Evolutionary conservation across 495 filamentous ascomycete species (phyloP).

Genomic region (Acidomyces sp.): DNA sequence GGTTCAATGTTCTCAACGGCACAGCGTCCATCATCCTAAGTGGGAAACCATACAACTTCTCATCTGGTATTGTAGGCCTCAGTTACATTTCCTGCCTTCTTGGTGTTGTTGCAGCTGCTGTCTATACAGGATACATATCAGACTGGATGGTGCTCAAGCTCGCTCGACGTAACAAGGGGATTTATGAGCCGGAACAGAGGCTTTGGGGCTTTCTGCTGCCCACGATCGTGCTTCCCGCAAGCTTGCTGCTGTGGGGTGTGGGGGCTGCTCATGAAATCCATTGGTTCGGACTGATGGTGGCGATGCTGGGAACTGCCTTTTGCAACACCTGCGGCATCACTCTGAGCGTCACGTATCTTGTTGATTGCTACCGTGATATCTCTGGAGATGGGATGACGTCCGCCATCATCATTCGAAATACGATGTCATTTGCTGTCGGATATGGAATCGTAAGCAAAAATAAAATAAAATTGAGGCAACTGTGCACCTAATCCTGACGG

Average conservation of each 20-base stretch:
- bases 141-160: slow-evolving; percentile 46
- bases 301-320: slow-evolving; percentile 7
- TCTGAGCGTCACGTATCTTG: slow-evolving; percentile 45
- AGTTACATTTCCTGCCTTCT: slow-evolving; percentile 46
- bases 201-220: slow-evolving; percentile 47
- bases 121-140: slow-evolving; percentile 42
- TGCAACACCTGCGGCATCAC: slow-evolving; percentile 16
- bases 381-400: slow-evolving; percentile 49
- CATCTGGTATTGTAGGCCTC: slow-evolving; percentile 48
- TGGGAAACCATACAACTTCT: slow-evolving; percentile 42
- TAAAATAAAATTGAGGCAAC: no score
- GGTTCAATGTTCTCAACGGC: slow-evolving; percentile 55
- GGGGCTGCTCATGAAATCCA: slow-evolving; percentile 40
- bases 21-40: slow-evolving; percentile 49
- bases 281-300: slow-evolving; percentile 19
- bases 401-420: slow-evolving; percentile 53
- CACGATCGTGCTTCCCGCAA: slow-evolving; percentile 34
- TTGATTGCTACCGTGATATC: slow-evolving; percentile 50
- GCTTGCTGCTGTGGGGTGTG: slow-evolving; percentile 52
- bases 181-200: slow-evolving; percentile 51
- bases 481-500: no score
- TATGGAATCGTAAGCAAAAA: slow-evolving; percentile 6
- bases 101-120: slow-evolving; percentile 36
- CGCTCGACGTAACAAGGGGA: slow-evolving; percentile 45
- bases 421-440: slow-evolving; percentile 31